Conservation (phyloP, 371 early-diverging fungal genomes). For the Chytridium lagenaria region DNA sequence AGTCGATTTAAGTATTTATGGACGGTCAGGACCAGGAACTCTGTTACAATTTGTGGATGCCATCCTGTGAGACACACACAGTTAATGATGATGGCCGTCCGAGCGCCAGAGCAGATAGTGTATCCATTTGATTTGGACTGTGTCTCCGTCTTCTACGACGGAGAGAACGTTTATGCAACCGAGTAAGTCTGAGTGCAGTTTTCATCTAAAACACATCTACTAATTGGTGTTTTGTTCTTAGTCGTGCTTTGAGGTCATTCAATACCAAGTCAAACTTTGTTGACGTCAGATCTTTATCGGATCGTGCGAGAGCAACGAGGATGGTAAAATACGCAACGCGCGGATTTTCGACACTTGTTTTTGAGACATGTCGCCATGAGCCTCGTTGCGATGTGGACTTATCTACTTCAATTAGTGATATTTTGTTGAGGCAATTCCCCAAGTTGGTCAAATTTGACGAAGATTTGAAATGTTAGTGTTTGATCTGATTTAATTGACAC, state of each 20-base stretch:
- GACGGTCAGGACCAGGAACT: slow-evolving; percentile 38
- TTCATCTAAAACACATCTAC: background rate
- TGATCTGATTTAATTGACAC: background rate
- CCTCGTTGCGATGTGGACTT: slow-evolving; percentile 36
- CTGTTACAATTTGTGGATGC: slow-evolving; percentile 32
- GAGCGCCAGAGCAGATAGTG: slow-evolving; percentile 33
- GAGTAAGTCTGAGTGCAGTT: slow-evolving; percentile 8
- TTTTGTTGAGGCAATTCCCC: slow-evolving; percentile 24
- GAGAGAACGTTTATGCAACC: slow-evolving; percentile 35
- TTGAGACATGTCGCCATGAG: slow-evolving; percentile 35
- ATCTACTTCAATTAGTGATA: slow-evolving; percentile 9
- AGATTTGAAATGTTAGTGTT: background rate
- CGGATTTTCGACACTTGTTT: slow-evolving; percentile 35
- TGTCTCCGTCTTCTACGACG: slow-evolving; percentile 38
- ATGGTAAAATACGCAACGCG: slow-evolving; percentile 36
- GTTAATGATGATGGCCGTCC: slow-evolving; percentile 37
- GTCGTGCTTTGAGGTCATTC: slow-evolving; percentile 35
- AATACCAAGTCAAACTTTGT: slow-evolving; percentile 43
- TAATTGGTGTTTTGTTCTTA: background rate
- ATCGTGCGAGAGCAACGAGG: slow-evolving; percentile 29
- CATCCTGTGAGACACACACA: slow-evolving; percentile 38
- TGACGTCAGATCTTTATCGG: slow-evolving; percentile 20
- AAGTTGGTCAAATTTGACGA: background rate
- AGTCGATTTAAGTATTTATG: slow-evolving; percentile 20
- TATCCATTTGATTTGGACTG: slow-evolving; percentile 42